These are phyloP conservation scores for Amphibolis antarctica DNA, from an alignment of 106 monocot species.

Conservation along the genomic window DNA sequence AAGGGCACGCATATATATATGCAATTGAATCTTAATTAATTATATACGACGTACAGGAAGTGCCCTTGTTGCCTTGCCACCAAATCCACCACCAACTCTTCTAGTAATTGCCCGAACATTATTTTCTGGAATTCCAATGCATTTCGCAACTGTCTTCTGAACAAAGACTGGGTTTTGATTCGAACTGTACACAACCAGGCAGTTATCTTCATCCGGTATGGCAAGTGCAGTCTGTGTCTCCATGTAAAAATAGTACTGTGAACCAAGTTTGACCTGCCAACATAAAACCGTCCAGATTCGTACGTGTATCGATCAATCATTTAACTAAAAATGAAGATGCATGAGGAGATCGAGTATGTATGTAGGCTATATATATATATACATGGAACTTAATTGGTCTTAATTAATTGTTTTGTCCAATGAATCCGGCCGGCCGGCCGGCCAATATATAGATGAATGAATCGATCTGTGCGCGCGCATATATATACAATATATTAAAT, in stretches of 20 bases:
- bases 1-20: too few relatives aligned
- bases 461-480: too few relatives aligned
- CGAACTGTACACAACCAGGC: constrained; percentile 65
- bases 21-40: not conserved
- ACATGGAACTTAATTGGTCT: too few relatives aligned
- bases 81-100: constrained; percentile 88
- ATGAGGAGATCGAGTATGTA: too few relatives aligned
- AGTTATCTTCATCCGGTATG: constrained; percentile 79
- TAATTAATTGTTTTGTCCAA: too few relatives aligned
- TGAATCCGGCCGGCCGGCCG: too few relatives aligned
- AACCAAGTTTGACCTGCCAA: constrained; percentile 48
- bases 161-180: constrained; percentile 38
- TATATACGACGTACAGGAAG: too few relatives aligned
- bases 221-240: constrained; percentile 75
- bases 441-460: too few relatives aligned
- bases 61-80: constrained; percentile 55
- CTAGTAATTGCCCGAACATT: constrained; percentile 78
- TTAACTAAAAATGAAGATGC: too few relatives aligned
- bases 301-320: too few relatives aligned
- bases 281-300: not conserved
- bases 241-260: constrained; percentile 83
- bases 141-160: constrained; percentile 48
- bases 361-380: too few relatives aligned
- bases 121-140: constrained; percentile 62
- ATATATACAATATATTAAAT: too few relatives aligned